Evolutionary conservation across 2,329 filamentous ascomycete genomes (phyloP), one percentile per base, ranked within the genome.

Genomic region (Allantophomopsis lycopodina): DNA sequence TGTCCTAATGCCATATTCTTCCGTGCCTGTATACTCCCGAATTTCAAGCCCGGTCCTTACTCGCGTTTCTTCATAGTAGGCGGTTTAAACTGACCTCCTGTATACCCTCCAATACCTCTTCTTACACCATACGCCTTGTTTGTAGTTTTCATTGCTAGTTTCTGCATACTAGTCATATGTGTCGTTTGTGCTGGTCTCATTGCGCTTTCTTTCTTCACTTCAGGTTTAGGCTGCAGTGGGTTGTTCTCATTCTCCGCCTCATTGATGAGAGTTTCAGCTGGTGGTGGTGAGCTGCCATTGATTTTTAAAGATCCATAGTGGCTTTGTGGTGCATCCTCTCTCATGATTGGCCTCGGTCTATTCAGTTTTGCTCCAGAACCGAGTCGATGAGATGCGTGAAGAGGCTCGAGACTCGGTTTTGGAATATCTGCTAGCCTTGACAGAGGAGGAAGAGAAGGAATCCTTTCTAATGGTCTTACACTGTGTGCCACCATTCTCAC

Each of bases 201-300:
- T 14, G 12, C 7, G 3, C 21, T 7, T 3, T 18, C 11, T n/a
- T 11, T 15, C 18, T 14, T 15, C 2, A 20, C n/a, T 17, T 21
- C 14, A 17, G 14, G 4, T 8, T 38, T 31, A 23, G 6, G 21
- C 15, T 3, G 16, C 13, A 14, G 2, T 23, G 8, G 14, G 20
- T 2, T 15, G 14, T 18, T 34, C 32, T 34, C 14, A 36, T 18
- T 39, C 21, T 48, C 38, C 18, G 32, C 15, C 37, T 46, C 37
- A 18, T 13, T 32, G 6, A 23, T 35, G 7, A 34, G 35, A 11
- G 38, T 15, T 32, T 47, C 46, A 13, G 44, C 38, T 40, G 45
- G 44, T 7, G 47, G 48, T n/a, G 52, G 51, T 31, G 55, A 53
- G 34, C 48, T n/a, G 48, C 37, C 4, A 55, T 42, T 2, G 42